Base-by-base conservation (phyloP, 306 rosid genomes). In the Gynostemma pentaphyllum region DNA sequence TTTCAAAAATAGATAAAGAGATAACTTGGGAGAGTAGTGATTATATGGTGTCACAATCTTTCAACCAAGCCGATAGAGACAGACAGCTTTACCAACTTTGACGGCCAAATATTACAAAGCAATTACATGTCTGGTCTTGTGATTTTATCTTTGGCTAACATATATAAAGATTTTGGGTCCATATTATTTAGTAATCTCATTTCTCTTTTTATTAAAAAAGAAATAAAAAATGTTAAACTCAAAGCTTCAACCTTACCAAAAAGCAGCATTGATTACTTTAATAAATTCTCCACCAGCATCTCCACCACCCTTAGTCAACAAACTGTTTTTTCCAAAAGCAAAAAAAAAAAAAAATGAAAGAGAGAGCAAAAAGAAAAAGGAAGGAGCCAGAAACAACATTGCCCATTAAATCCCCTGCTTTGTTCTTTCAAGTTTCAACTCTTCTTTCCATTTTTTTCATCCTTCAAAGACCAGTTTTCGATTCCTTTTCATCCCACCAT, bases 261-360 rank as follows among this genome's bases (percentile, higher is more conserved):
- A 80, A 64, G 79, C 75, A 64, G 79, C 75, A 73, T 82, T 79
- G 13, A 76, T 79, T 74, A 75, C 76, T 76, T 78, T 64, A 74
- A 63, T 80, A 72, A 81, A 76, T 79, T 79, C 85, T 85, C 85
- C 76, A 80, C 74, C 78, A 66, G 60, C 52, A 63, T 59, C 71
- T 46, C 40, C 79, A 63, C 22, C n/a, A n/a, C n/a, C n/a, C 64
- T 63, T 77, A 74, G 89, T 85, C 92, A 74, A 85, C 78, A 81
- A 78, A 68, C 75, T 83, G 78, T 76, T 75, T 69, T 75, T 81
- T 73, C 83, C 76, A 66, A 71, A 54, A 78, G 54, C 53, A 62
- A 24, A 62, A 42, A 63, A 44, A 62, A 28, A 52, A 40, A 70
- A 54, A 69, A 32, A 73, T 60, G 9, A 74, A 72, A 62, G 18